phyloP scores from a whole-genome alignment of 331 rosid genomes.

The Rosa hybrid region DNA sequence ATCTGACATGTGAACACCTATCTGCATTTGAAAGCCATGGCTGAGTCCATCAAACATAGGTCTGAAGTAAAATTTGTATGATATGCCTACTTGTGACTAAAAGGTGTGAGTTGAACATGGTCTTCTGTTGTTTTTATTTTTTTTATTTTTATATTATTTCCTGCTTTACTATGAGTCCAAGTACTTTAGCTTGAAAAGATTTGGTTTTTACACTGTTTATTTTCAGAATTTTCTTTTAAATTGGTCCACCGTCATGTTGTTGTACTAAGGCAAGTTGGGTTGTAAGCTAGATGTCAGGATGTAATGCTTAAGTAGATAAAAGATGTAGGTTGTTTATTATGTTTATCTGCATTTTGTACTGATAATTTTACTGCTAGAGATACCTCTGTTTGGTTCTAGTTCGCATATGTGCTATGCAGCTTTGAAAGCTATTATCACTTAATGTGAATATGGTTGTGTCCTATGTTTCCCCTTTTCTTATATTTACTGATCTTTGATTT shows the following conservation, averaged over 20 bases:
- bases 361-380: background rate
- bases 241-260: background rate
- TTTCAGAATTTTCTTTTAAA: background rate
- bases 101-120: background rate
- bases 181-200: background rate
- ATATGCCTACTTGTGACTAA: background rate
- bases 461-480: background rate
- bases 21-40: background rate
- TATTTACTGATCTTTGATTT: conserved; percentile 14
- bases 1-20: background rate
- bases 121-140: background rate
- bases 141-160: too few relatives aligned
- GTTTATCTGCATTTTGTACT: conserved; percentile 1
- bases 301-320: background rate
- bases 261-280: background rate
- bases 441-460: background rate
- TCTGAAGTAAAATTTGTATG: background rate
- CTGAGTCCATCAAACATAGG: background rate
- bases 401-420: background rate
- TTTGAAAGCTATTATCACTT: background rate
- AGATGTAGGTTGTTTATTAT: background rate
- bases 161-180: background rate
- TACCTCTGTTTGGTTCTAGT: background rate
- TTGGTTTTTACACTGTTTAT: background rate
- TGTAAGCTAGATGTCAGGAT: background rate